Base-by-base conservation (phyloP, 768 basidiomycete species). In the Podaxis carcinomalis region DNA sequence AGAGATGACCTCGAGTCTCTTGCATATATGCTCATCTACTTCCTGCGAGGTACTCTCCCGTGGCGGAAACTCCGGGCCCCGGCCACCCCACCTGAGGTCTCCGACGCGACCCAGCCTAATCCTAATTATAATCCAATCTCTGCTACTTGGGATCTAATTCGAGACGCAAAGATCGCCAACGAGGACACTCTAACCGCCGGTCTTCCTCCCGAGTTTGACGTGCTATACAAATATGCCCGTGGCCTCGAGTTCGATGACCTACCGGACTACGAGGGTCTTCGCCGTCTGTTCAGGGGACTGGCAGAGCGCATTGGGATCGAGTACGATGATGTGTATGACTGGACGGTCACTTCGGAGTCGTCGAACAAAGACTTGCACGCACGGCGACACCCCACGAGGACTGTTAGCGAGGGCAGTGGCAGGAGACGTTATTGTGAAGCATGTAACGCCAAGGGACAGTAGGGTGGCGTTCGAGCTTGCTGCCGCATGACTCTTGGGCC, bases 241-340 rank as follows among this genome's bases (percentile, higher is more conserved):
- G 86, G 85, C 1, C 84, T 95, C 37, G 88, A 88, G 64, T 95
- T 94, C 66, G 91, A 91, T 68, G 93, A 95, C 75, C 79, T 92
- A 42, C 93, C 93, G 9, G 93, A 95, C 73, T 95, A 95, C 67
- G 88, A 86, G 47, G 92, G 92, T 27, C 77, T 94, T 23, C 81
- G 92, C 46, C 83, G 81, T 49, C 80, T 93, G 49, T 92, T 94
- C 72, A 79, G 81, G 14, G 82, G 80, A 3, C 68, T 88, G 10
- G 86, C 82, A 0, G 77, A 75, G 61, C 77, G 82, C 7, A 72
- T 80, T n/a, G 83, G 80, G 1, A 74, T 86, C 5, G 77, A 78
- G 57, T 86, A 84, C 66, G 84, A 86, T 66, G 80, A 75, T 11
- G 74, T 76, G 1, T 80, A 69, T 66, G 78, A 80, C 59, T 82